phyloP scores from a whole-genome alignment of 495 filamentous ascomycete genomes.

The Neurospora intermedia region DNA sequence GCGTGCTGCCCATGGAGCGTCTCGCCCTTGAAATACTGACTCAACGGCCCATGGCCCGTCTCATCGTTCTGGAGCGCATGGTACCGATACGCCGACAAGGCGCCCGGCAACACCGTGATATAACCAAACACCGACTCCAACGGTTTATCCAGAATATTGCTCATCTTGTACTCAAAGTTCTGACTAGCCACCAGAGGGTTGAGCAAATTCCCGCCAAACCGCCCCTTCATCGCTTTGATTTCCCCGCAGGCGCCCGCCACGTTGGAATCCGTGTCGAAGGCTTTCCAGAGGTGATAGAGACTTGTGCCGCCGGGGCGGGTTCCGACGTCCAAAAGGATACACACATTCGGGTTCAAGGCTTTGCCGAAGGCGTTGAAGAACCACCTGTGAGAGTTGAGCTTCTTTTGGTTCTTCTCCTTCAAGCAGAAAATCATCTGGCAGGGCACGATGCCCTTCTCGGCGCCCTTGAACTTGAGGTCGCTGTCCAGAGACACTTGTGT shows the following conservation, averaged over 20 bases:
- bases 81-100: conserved; percentile 89
- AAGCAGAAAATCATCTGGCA: conserved; percentile 98
- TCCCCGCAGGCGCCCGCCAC: conserved; percentile 95
- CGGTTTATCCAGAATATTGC: conserved; percentile 96
- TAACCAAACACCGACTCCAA: conserved; percentile 96
- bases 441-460: conserved; percentile 97
- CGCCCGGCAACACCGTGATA: conserved; percentile 92
- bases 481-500: conserved; percentile 94
- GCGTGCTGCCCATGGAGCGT: conserved; percentile 93
- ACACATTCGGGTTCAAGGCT: conserved; percentile 88
- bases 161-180: conserved; percentile 99
- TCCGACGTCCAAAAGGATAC: conserved; percentile 91
- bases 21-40: conserved; percentile 99
- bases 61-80: conserved; percentile 96
- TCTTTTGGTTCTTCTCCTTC: conserved; percentile 97
- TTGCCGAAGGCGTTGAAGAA: conserved; percentile 98
- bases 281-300: conserved; percentile 98
- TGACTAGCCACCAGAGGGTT: conserved; percentile 95
- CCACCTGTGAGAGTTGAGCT: conserved; percentile 97
- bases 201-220: conserved; percentile 66
- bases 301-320: conserved; percentile 78
- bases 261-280: conserved; percentile 93
- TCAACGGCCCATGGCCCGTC: conserved; percentile 83
- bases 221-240: conserved; percentile 92
- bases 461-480: conserved; percentile 96